Base-by-base conservation (phyloP, 73 alveolate genomes). In the Paramecium pentaurelia region DNA sequence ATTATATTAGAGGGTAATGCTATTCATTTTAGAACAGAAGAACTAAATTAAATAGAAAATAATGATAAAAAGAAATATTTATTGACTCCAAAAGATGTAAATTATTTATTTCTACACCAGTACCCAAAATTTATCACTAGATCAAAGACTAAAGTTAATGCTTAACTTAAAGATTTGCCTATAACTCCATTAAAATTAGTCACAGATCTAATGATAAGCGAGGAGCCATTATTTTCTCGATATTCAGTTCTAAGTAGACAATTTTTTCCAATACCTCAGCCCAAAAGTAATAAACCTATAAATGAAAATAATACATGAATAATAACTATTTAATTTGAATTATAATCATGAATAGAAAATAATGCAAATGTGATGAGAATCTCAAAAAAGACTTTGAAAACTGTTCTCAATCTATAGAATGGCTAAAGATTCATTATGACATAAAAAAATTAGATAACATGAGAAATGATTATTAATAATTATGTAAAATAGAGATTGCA, bases 1-100 rank as follows among this genome's bases (percentile, higher is more conserved):
- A 8, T 64, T 64, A 64, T 54, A 28, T 28, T 64, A 64, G 84
- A 64, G 28, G 84, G 84, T 1, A 64, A 64, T 34, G 47, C 84
- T 25, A 64, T 64, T 7, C 84, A 64, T 64, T 64, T 64, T 34
- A 64, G 84, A 64, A 64, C 84, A 0, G 84, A 64, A 28, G 84
- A 64, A 32, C 4, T 64, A 10, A 64, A 27, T 34, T 64, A 64
- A 32, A 64, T 64, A 25, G 84, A 64, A 34, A 64, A 64, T n/a
- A 64, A 64, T 27, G 84, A 64, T 6, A 64, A 64, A 9, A 64
- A 64, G 84, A 64, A 64, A 28, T 64, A 64, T 64, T 64, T 64
- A 34, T 64, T 64, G 84, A 64, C 84, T 64, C 84, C 84, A 3
- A 64, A 64, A 32, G 84, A 64, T 64, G 84, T 64, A 64, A 5